Evolutionary conservation across 202 grass and related monocot species (phyloP).

Genomic region (Setaria italica): DNA sequence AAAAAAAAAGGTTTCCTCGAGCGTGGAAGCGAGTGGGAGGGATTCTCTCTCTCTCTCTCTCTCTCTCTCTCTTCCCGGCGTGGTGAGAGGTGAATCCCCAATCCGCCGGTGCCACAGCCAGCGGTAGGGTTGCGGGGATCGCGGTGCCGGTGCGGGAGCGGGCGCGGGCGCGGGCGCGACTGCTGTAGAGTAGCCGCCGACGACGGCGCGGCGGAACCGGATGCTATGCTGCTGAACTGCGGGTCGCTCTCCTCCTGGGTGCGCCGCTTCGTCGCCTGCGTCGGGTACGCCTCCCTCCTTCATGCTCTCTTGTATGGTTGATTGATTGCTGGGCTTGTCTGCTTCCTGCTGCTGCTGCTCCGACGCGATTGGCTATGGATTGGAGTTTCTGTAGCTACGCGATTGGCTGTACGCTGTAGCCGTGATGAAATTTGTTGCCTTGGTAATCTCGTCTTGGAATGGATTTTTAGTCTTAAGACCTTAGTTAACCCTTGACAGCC

Average conservation of each 20-base stretch:
- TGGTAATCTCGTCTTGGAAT: not conserved
- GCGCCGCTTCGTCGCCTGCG: slow-evolving; percentile 76
- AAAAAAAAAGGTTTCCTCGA: not conserved
- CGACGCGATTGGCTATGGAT: not conserved
- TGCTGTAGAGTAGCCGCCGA: not conserved
- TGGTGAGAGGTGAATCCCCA: not conserved
- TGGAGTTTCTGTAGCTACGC: not conserved
- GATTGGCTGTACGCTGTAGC: not conserved
- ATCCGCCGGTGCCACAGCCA: not conserved
- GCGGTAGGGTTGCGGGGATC: slow-evolving; percentile 34
- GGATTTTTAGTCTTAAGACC: not conserved
- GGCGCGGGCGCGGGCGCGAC: not conserved
- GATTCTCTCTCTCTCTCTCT: not conserved
- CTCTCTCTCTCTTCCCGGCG: not conserved
- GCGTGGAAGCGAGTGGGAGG: not conserved
- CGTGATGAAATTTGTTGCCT: not conserved
- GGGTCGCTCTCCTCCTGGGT: slow-evolving; percentile 74
- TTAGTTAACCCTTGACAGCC: not conserved
- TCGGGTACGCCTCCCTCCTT: slow-evolving; percentile 54
- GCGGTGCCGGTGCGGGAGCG: not conserved
- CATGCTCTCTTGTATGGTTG: not conserved
- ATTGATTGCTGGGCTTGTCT: not conserved
- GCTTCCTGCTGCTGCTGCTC: not conserved
- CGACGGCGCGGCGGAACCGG: slow-evolving; percentile 40
- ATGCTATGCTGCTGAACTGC: slow-evolving; percentile 74